These are phyloP conservation scores for Avena eriantha DNA, from an alignment of 176 grass and related monocot species.

Conservation along the genomic window DNA sequence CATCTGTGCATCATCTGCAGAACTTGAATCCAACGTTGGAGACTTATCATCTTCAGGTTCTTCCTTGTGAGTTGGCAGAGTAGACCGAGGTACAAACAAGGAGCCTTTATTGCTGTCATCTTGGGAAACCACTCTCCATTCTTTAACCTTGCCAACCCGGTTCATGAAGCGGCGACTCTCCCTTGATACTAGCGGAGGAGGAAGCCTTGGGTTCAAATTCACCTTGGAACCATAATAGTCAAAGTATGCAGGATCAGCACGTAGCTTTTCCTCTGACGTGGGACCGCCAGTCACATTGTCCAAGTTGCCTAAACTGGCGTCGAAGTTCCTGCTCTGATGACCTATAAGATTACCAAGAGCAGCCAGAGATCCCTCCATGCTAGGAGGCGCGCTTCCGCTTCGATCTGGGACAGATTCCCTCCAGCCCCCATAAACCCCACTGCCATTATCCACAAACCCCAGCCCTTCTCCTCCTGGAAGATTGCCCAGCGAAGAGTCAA, in stretches of 20 bases:
- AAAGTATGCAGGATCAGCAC: constrained; percentile 84
- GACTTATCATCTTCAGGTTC: constrained; percentile 94
- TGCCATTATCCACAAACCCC: constrained; percentile 60
- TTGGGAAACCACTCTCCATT: constrained; percentile 62
- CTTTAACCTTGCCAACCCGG: constrained; percentile 61
- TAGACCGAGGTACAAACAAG: constrained; percentile 70
- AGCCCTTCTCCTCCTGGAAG: constrained; percentile 73
- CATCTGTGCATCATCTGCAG: constrained; percentile 48
- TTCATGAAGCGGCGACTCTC: constrained; percentile 80
- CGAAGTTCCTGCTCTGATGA: constrained; percentile 52
- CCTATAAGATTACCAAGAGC: constrained; percentile 67
- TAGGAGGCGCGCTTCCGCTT: constrained; percentile 92
- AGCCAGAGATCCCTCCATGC: constrained; percentile 92
- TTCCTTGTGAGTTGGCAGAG: constrained; percentile 88
- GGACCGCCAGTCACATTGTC: constrained; percentile 45
- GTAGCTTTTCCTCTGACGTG: constrained; percentile 70
- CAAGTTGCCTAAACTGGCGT: constrained; percentile 55
- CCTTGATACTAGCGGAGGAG: constrained; percentile 82
- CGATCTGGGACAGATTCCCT: constrained; percentile 72
- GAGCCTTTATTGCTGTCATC: constrained; percentile 55
- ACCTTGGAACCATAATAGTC: constrained; percentile 92
- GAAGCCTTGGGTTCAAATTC: constrained; percentile 96
- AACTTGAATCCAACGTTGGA: constrained; percentile 65
- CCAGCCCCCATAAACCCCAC: constrained; percentile 59
- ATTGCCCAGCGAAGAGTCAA: constrained; percentile 47